Evolutionary conservation across 208 protist genomes (phyloP).

Genomic region (Giardia muris): DNA sequence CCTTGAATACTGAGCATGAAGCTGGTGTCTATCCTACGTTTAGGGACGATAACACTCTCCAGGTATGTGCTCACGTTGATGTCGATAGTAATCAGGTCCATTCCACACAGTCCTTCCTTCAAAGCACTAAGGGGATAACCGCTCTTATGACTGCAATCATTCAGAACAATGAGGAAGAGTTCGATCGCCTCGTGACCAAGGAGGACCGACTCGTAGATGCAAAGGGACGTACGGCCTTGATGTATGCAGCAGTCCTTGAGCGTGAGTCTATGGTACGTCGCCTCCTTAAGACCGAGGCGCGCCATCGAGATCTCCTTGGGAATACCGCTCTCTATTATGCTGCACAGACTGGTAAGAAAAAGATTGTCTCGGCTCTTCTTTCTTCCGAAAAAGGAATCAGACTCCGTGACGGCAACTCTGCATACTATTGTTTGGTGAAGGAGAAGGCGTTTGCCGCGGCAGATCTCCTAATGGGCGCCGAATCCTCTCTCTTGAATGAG

Average conservation of each 20-base stretch:
- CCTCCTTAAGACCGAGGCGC: background rate
- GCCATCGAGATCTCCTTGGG: background rate
- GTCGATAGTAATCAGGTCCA: background rate
- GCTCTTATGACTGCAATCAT: background rate
- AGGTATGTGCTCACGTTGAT: background rate
- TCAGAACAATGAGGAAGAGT: background rate
- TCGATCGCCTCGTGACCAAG: background rate
- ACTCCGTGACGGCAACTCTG: background rate
- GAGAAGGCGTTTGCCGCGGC: background rate
- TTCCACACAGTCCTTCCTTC: background rate
- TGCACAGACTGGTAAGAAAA: background rate
- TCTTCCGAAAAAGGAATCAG: background rate
- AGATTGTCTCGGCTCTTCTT: background rate
- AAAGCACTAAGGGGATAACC: background rate
- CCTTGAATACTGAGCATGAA: no score
- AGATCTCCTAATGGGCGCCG: background rate
- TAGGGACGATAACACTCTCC: background rate
- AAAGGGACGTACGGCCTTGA: background rate
- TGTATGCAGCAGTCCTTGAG: background rate
- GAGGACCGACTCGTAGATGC: background rate
- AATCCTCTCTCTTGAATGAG: background rate
- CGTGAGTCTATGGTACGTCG: background rate
- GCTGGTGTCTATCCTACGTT: no score
- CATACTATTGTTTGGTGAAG: background rate
- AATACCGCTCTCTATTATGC: background rate